phyloP scores from a whole-genome alignment of 805 yeast genomes.

The Ogataea neopini region DNA sequence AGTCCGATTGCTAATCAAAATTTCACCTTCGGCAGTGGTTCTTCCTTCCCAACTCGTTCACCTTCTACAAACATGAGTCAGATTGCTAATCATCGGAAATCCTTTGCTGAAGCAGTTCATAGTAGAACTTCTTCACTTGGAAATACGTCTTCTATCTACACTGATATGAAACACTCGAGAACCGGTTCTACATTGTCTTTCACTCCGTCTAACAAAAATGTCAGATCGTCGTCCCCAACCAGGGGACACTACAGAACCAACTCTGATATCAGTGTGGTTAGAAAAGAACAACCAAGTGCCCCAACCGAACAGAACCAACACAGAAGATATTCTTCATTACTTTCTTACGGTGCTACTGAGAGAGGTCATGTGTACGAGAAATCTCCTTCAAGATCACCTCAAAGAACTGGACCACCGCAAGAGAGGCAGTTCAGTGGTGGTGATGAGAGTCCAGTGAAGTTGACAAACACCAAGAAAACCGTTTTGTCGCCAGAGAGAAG shows the following conservation, averaged over 20 bases:
- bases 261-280: conserved; percentile 42
- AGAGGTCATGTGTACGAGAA: conserved; percentile 25
- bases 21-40: conserved; percentile 25
- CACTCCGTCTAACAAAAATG: conserved; percentile 19
- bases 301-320: conserved; percentile 36
- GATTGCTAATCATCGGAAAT: conserved; percentile 12
- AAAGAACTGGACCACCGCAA: conserved; percentile 6
- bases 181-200: conserved; percentile 37
- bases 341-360: conserved; percentile 40
- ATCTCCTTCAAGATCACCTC: conserved; percentile 20
- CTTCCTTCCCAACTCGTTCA: not conserved
- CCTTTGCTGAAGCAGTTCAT: conserved; percentile 21
- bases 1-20: conserved; percentile 27
- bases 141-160: conserved; percentile 44
- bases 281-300: conserved; percentile 39
- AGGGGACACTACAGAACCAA: conserved; percentile 43
- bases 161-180: conserved; percentile 37
- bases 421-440: conserved; percentile 17
- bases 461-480: conserved; percentile 16
- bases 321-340: conserved; percentile 61
- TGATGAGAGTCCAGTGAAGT: conserved; percentile 17
- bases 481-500: conserved; percentile 41
- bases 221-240: conserved; percentile 25
- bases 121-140: conserved; percentile 33
- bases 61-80: not conserved